Percentiles rank a stretch among this genome's conserved stretches.
phyloP scores from a whole-genome alignment of 2,329 filamentous ascomycete species.

The Fulvia fulva region DNA sequence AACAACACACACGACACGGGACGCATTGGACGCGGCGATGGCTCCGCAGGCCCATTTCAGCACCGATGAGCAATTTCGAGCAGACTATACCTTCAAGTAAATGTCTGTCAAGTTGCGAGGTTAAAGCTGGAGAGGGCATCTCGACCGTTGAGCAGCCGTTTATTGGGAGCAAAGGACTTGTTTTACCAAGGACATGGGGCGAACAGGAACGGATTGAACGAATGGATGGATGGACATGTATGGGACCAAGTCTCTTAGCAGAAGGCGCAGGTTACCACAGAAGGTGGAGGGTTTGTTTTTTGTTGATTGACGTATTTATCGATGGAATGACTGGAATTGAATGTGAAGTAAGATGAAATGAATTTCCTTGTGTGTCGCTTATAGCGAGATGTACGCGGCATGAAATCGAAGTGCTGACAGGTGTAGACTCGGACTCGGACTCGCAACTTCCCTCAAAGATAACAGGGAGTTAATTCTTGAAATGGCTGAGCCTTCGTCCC shows the following conservation, averaged over 20 bases:
- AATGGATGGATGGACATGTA: too few relatives aligned
- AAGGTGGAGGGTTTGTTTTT: background rate
- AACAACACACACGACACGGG: conserved; percentile 1
- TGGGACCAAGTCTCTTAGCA: background rate
- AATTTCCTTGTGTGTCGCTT: background rate
- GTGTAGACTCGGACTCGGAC: background rate
- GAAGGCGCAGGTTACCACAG: background rate
- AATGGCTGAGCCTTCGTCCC: too few relatives aligned
- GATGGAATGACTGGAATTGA: background rate
- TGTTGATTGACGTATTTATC: background rate
- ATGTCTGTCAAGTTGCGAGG: conserved; percentile 26
- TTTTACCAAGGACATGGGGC: background rate
- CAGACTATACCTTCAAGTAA: too few relatives aligned
- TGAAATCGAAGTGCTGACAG: background rate
- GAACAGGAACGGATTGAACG: background rate
- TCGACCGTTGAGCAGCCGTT: conserved; percentile 29
- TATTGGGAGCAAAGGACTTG: background rate
- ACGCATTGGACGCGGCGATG: conserved; percentile 19
- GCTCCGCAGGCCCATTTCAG: conserved; percentile 23
- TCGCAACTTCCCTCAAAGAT: too few relatives aligned
- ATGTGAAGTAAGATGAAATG: background rate
- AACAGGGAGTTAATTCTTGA: too few relatives aligned
- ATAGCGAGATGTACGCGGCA: background rate
- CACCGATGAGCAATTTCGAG: conserved; percentile 29
- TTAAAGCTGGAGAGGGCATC: conserved; percentile 32